Base-by-base conservation (phyloP, 2,329 filamentous ascomycete species). In the Beauveria varroae region DNA sequence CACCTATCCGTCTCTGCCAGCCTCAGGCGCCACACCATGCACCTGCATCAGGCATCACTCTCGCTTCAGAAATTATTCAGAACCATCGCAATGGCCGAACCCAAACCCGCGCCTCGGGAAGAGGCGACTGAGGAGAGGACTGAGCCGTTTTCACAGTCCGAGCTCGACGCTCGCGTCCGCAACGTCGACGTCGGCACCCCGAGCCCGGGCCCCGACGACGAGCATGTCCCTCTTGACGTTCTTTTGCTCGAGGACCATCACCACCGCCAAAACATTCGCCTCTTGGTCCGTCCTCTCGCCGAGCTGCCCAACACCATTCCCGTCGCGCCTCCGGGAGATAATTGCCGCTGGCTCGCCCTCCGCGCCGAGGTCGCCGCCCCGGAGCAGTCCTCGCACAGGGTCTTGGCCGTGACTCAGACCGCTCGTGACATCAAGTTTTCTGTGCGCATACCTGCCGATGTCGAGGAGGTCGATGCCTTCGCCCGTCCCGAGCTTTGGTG, bases 341-440 rank as follows among this genome's bases (percentile, higher is more conserved):
- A 80, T 70, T 82, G 80, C 68, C 78, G 80, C 68, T 85, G 81
- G 80, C 72, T 85, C 18, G 80, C 79, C 18, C 73, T 85, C 57
- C 81, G 79, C 61, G 79, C 82, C 63, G 81, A 84, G 68, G 76
- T 81, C 43, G 76, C 80, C 43, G 78, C 79, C 20, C 70, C 79
- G 46, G 76, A 80, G n/a, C 75, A 79, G 68, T 77, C 80, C n/a
- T 76, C 78, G 64, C 79, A 84, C 69, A 81, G 79, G 67, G 83
- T 85, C 53, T 71, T 86, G 28, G 83, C 83, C 41, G 82, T 86
- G 67, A 84, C 81, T 65, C 83, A 86, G 74, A 85, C 82, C 5
- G 76, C 78, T 63, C 79, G 79, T 67, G 82, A 85, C 69, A 83
- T 84, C 75, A 85, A 83, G 64, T 85, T 85, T 67, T 81, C 80